These are phyloP conservation scores for Malus fusca DNA, from an alignment of 306 rosid species.

Conservation along the genomic window DNA sequence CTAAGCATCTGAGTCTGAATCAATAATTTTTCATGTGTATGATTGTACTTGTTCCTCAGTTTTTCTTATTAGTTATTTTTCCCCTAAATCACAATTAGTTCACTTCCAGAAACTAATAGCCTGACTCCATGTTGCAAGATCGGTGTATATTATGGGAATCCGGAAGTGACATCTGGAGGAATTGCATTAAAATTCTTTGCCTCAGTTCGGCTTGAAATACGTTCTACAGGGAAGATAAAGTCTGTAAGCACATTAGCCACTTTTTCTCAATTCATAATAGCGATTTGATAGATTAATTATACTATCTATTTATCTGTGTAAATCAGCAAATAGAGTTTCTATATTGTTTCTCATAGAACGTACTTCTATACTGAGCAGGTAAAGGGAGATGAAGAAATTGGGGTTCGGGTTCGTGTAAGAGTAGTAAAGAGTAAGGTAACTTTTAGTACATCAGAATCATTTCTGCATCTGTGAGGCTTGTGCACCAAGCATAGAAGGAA, in stretches of 20 bases:
- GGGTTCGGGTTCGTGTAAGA: slow-evolving; percentile 83
- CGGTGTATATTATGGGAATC: slow-evolving; percentile 96
- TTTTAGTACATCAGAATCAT: neutral
- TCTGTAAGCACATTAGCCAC: slow-evolving; percentile 66
- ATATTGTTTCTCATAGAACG: slow-evolving; percentile 12
- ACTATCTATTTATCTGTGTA: slow-evolving; percentile 7
- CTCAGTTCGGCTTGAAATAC: slow-evolving; percentile 92
- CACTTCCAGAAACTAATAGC: slow-evolving; percentile 2
- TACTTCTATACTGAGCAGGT: slow-evolving; percentile 39
- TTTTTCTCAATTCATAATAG: neutral
- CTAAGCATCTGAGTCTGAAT: neutral
- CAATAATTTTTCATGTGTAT: neutral
- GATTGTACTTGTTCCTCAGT: neutral
- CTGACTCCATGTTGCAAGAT: slow-evolving; percentile 43
- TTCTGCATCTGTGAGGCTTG: neutral
- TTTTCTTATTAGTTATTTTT: neutral
- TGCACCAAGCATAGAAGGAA: neutral
- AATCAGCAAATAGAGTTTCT: slow-evolving; percentile 4
- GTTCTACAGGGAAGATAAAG: slow-evolving; percentile 89
- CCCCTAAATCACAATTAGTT: neutral
- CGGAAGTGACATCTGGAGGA: slow-evolving; percentile 99
- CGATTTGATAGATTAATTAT: neutral
- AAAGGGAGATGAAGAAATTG: slow-evolving; percentile 98
- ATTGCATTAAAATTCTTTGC: slow-evolving; percentile 97
- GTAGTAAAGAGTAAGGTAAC: slow-evolving; percentile 97